Conservation (phyloP, 345 rosid genomes). For the Salix brachista region DNA sequence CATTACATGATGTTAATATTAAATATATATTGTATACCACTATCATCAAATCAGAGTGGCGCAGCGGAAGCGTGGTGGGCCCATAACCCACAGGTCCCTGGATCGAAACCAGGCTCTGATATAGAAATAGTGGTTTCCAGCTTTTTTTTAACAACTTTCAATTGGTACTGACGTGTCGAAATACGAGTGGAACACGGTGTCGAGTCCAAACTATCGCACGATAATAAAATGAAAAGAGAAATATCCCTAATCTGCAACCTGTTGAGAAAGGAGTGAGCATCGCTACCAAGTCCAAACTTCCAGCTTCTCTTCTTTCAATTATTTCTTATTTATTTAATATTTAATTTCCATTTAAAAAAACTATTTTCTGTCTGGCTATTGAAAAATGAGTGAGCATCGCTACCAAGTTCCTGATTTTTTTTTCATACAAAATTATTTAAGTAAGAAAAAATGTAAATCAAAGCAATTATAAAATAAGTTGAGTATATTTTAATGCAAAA, state of each 20-base stretch:
- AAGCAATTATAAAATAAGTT: not conserved
- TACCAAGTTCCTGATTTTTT: not conserved
- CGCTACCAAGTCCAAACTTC: not conserved
- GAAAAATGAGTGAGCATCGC: slow-evolving; percentile 17
- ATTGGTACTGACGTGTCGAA: not conserved
- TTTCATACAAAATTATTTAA: not conserved
- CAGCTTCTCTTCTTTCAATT: slow-evolving; percentile 19
- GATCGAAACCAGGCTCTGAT: slow-evolving; percentile 39
- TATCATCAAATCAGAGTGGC: slow-evolving; percentile 22
- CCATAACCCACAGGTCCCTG: slow-evolving; percentile 41
- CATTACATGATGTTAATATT: rapidly evolving
- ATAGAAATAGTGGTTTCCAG: not conserved
- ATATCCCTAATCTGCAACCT: slow-evolving; percentile 23
- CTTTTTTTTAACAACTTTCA: not conserved
- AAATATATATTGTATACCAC: rapidly evolving
- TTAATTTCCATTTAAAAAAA: not conserved
- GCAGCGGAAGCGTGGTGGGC: slow-evolving; percentile 43
- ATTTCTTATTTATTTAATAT: not conserved
- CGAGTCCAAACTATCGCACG: slow-evolving; percentile 46
- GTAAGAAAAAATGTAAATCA: not conserved
- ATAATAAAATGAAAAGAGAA: slow-evolving; percentile 22
- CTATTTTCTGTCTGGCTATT: slow-evolving; percentile 16
- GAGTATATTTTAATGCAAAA: not conserved
- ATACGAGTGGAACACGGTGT: not conserved
- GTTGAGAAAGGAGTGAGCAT: too few species aligned